These are phyloP conservation scores for Tetragonia tetragonoides DNA, from an alignment of 148 eudicot genomes.

Conservation along the genomic window DNA sequence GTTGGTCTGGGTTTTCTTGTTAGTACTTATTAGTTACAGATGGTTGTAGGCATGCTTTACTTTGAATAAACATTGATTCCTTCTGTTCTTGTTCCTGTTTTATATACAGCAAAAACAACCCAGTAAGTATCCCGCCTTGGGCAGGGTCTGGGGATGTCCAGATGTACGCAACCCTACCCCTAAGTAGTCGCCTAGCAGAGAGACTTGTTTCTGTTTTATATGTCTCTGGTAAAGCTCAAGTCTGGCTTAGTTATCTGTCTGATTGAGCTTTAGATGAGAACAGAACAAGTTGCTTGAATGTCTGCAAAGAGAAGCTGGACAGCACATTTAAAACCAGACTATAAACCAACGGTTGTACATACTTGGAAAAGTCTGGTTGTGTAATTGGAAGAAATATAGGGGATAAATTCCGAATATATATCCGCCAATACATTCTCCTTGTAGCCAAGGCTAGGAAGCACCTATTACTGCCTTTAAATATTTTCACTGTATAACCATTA, in stretches of 20 bases:
- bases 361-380: neutral
- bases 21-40: neutral
- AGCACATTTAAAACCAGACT: too few species aligned
- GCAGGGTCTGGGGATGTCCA: too few species aligned
- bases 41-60: neutral
- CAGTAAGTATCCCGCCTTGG: too few species aligned
- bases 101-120: too few species aligned
- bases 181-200: too few species aligned
- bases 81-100: conserved; percentile 5
- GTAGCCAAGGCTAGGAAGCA: neutral
- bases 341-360: neutral
- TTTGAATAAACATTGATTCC: neutral
- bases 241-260: neutral
- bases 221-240: neutral
- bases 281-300: neutral
- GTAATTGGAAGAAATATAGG: neutral
- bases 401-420: neutral
- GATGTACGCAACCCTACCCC: too few species aligned
- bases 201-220: conserved; percentile 1
- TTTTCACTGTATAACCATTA: neutral
- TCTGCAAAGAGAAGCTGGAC: neutral
- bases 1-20: neutral
- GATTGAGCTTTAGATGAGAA: neutral
- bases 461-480: neutral
- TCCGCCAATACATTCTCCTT: neutral